phyloP scores from a whole-genome alignment of 257 asterid species.

The Rhazya stricta region DNA sequence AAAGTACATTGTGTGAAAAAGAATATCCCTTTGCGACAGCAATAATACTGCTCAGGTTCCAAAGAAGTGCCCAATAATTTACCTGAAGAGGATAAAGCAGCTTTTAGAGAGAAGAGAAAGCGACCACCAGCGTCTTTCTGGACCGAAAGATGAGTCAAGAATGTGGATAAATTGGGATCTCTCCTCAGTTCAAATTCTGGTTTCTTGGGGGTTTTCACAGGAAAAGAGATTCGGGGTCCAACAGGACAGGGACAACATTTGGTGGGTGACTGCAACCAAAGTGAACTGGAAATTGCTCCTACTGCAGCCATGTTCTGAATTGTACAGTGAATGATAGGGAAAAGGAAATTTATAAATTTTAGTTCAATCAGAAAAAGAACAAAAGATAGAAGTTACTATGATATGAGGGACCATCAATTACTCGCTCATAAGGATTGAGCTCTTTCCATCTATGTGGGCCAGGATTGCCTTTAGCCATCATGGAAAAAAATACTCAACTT shows the following conservation, averaged over 20 bases:
- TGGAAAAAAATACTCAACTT: neutral
- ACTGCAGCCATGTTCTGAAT: conserved; percentile 40
- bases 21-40: neutral
- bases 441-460: neutral
- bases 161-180: conserved; percentile 22
- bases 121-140: conserved; percentile 16
- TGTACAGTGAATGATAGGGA: neutral
- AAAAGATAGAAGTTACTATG: neutral
- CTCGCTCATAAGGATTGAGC: conserved; percentile 3
- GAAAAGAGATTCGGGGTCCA: conserved; percentile 26
- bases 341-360: neutral
- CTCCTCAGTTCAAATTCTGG: conserved; percentile 12
- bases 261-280: conserved; percentile 24
- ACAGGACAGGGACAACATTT: conserved; percentile 15
- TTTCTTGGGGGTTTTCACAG: conserved; percentile 19
- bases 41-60: neutral
- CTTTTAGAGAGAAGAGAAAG: conserved; percentile 30
- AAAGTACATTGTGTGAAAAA: neutral
- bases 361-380: neutral
- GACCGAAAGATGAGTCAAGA: conserved; percentile 21
- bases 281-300: conserved; percentile 29
- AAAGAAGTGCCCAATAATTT: conserved; percentile 9
- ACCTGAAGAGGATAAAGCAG: conserved; percentile 59
- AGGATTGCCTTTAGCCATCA: neutral
- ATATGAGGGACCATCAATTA: neutral